Conservation (phyloP, 805 yeast species). For the Wickerhamomyces tratensis region DNA sequence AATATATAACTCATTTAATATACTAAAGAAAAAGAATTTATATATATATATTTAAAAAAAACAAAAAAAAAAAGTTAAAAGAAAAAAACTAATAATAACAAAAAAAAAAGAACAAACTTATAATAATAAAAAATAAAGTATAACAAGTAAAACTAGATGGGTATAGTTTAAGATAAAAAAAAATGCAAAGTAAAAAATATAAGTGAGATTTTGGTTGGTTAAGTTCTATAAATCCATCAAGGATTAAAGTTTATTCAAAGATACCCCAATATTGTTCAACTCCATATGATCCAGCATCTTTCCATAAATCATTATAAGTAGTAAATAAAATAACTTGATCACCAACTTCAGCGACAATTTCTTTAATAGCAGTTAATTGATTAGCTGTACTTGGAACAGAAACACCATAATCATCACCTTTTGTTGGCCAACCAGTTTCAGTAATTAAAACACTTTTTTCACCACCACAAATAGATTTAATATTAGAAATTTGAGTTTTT, state of each 20-base stretch:
- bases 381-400: constrained; percentile 47
- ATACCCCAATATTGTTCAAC: constrained; percentile 50
- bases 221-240: no score
- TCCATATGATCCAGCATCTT: constrained; percentile 40
- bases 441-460: constrained; percentile 37
- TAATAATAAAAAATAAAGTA: no score
- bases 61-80: no score
- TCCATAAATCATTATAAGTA: constrained; percentile 57
- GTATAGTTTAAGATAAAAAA: no score
- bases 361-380: constrained; percentile 41
- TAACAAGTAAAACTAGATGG: no score
- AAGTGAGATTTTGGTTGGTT: no score
- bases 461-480: constrained; percentile 37
- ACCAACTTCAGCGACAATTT: constrained; percentile 37
- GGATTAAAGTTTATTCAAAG: constrained; percentile 1
- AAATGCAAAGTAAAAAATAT: no score
- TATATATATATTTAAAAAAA: no score
- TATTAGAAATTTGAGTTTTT: constrained; percentile 32
- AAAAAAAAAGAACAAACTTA: no score
- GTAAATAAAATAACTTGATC: constrained; percentile 47
- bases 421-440: constrained; percentile 68
- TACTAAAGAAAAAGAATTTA: no score
- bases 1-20: no score
- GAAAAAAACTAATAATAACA: no score
- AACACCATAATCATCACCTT: constrained; percentile 41